phyloP scores from a whole-genome alignment of 2,329 filamentous ascomycete genomes.

The Sclerotinia spermophila region DNA sequence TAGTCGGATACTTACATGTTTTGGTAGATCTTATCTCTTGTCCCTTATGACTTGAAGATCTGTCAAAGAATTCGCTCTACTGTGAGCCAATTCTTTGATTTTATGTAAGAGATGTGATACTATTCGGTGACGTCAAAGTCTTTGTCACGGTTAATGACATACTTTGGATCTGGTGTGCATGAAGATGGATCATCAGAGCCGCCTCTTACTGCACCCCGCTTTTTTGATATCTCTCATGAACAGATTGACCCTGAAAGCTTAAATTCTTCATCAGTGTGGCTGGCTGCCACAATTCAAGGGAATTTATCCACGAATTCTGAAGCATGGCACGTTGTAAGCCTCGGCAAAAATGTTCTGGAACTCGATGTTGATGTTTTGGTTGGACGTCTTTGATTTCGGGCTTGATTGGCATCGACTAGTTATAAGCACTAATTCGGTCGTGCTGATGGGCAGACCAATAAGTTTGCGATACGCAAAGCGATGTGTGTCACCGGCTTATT shows the following conservation, averaged over 20 bases:
- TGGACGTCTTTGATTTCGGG: neutral
- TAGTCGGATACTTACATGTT: constrained; percentile 6
- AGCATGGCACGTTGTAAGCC: neutral
- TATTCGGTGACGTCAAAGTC: constrained; percentile 4
- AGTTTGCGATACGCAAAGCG: neutral
- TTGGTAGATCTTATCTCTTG: constrained; percentile 3
- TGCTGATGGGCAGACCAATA: neutral
- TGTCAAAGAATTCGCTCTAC: neutral
- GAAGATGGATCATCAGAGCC: constrained; percentile 7
- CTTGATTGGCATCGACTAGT: neutral
- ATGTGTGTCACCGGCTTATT: constrained; percentile 1
- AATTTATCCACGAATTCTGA: neutral
- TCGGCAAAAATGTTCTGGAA: neutral
- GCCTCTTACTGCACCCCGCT: constrained; percentile 10
- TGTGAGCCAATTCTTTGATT: neutral
- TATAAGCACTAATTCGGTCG: neutral
- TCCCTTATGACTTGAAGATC: constrained; percentile 7
- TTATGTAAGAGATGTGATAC: constrained; percentile 12
- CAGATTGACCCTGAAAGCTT: constrained; percentile 12
- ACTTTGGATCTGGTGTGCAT: constrained; percentile 13
- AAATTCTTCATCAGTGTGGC: neutral
- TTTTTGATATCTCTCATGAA: neutral
- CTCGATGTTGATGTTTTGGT: neutral
- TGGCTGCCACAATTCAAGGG: neutral
- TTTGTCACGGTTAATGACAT: neutral